These are phyloP conservation scores for Gilbertella persicaria DNA, from an alignment of 371 early-diverging fungal genomes.

Conservation along the genomic window DNA sequence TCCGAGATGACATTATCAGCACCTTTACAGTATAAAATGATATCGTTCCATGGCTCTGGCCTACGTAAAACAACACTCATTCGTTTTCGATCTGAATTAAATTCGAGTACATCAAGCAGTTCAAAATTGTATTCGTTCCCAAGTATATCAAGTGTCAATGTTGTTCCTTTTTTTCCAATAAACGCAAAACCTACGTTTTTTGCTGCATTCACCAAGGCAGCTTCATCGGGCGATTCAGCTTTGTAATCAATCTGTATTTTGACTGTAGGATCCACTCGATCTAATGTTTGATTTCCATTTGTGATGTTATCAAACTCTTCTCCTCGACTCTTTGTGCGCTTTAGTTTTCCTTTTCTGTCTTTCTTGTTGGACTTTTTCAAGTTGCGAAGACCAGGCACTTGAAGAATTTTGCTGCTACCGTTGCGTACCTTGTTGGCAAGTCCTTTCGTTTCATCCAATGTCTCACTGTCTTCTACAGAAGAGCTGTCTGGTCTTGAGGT, in stretches of 20 bases:
- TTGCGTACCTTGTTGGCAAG: slow-evolving; percentile 1
- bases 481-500: no score
- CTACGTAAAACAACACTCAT: slow-evolving; percentile 90
- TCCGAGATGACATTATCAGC: slow-evolving; percentile 94
- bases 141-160: slow-evolving; percentile 63
- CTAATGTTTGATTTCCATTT: slow-evolving; percentile 21
- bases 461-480: neutral
- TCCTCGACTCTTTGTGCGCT: slow-evolving; percentile 11
- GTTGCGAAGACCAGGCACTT: slow-evolving; percentile 4
- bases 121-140: slow-evolving; percentile 69
- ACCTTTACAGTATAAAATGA: slow-evolving; percentile 93
- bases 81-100: slow-evolving; percentile 92
- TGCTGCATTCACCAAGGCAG: slow-evolving; percentile 87
- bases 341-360: neutral
- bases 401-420: slow-evolving; percentile 2
- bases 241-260: slow-evolving; percentile 41
- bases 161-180: slow-evolving; percentile 38
- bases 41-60: slow-evolving; percentile 77
- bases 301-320: slow-evolving; percentile 24
- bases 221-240: slow-evolving; percentile 87
- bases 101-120: slow-evolving; percentile 83
- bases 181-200: slow-evolving; percentile 87
- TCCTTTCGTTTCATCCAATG: neutral
- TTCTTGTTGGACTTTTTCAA: slow-evolving; percentile 1
- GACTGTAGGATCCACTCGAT: slow-evolving; percentile 38